phyloP scores from a whole-genome alignment of 2,329 filamentous ascomycete species.

The Lasiodiplodia citricola region DNA sequence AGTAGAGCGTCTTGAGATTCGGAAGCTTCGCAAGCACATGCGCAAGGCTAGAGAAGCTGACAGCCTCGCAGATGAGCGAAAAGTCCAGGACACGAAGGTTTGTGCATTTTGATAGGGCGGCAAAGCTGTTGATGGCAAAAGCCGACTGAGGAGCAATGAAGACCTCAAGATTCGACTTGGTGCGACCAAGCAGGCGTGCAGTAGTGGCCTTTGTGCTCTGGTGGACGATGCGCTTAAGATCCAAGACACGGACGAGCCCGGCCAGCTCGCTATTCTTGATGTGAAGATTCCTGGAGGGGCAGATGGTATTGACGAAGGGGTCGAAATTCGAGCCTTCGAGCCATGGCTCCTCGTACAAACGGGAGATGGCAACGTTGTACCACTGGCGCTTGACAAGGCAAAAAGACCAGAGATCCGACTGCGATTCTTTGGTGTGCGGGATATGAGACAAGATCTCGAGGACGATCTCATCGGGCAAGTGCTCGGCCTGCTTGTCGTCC shows the following conservation, averaged over 20 bases:
- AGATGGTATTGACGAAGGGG: slow-evolving; percentile 60
- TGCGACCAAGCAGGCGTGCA: slow-evolving; percentile 60
- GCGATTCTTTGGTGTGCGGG: slow-evolving; percentile 44
- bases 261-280: slow-evolving; percentile 56
- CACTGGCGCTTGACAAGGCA: slow-evolving; percentile 58
- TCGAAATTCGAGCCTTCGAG: slow-evolving; percentile 60
- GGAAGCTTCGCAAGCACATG: slow-evolving; percentile 55
- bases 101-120: slow-evolving; percentile 61
- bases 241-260: slow-evolving; percentile 57
- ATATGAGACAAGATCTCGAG: slow-evolving; percentile 56
- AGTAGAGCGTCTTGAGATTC: slow-evolving; percentile 51
- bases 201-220: slow-evolving; percentile 64
- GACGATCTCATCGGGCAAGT: slow-evolving; percentile 62
- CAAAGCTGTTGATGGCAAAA: slow-evolving; percentile 63
- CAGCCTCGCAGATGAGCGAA: slow-evolving; percentile 57
- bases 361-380: slow-evolving; percentile 58
- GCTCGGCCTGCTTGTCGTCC: slow-evolving; percentile 26
- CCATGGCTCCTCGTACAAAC: slow-evolving; percentile 59
- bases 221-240: slow-evolving; percentile 63
- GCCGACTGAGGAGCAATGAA: slow-evolving; percentile 64
- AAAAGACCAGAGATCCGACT: slow-evolving; percentile 56
- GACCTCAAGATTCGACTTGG: slow-evolving; percentile 57
- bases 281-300: slow-evolving; percentile 56
- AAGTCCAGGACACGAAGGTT: slow-evolving; percentile 58
- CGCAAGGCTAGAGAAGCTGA: slow-evolving; percentile 56